phyloP scores from a whole-genome alignment of 371 early-diverging fungal genomes.

The Parasitella parasitica region DNA sequence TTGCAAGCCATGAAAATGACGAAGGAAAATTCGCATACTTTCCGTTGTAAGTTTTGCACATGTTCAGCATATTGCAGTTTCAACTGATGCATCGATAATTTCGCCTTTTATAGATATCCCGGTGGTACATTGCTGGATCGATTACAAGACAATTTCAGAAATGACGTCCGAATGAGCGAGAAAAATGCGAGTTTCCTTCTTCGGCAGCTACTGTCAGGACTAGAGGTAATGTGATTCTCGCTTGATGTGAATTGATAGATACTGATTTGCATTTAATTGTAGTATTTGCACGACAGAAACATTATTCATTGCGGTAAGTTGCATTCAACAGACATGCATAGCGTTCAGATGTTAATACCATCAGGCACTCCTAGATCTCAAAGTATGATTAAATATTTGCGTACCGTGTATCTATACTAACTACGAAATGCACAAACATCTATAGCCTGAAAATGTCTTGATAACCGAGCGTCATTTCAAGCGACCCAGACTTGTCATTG shows the following conservation, averaged over 20 bases:
- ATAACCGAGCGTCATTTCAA: background rate
- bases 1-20: background rate
- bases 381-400: too few species aligned
- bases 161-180: background rate
- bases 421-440: too few species aligned
- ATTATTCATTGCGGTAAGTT: conserved; percentile 23
- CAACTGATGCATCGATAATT: background rate
- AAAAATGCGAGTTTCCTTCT: background rate
- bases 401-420: too few species aligned
- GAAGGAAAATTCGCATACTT: background rate
- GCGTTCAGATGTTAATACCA: too few species aligned
- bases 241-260: background rate
- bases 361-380: background rate
- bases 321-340: background rate
- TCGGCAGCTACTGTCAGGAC: conserved; percentile 7
- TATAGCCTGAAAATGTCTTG: conserved; percentile 15
- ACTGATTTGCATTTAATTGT: background rate
- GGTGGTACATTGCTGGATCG: conserved; percentile 4
- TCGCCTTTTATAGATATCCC: background rate
- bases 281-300: conserved; percentile 15
- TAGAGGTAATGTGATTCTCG: background rate
- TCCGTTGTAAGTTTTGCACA: conserved; percentile 11
- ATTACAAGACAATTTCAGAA: background rate
- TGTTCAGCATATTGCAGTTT: background rate
- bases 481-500: conserved; percentile 3